Base-by-base conservation (phyloP, 1,284 basidiomycete genomes). In the Ustilago shanxiensis region DNA sequence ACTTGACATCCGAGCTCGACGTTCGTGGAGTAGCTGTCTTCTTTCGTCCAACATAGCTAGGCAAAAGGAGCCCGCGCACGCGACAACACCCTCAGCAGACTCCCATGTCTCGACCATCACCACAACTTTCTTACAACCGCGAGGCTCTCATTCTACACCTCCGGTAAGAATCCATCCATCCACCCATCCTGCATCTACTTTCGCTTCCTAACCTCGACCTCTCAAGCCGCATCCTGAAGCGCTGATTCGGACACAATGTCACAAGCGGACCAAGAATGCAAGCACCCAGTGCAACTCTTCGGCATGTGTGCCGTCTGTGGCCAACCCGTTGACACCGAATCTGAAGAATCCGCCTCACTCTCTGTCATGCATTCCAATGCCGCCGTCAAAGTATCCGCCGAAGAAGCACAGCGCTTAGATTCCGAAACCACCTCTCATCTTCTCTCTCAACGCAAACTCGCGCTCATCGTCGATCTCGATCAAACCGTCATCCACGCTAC, bases 401-500 rank as follows among this genome's bases (percentile, higher is more conserved):
- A 81, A 55, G 95, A 97, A 87, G 95, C 95, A 0, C 91, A 93
- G 81, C 90, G 93, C 24, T 91, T 98, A 73, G 95, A 97, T 83
- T 89, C 89, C 33, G 92, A 95, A 82, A 92, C 92, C 6, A 92
- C 93, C 2, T 88, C 91, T 3, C 90, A 91, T 70, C 90, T 99
- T 29, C 89, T 95, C 77, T 89, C 90, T 56, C 88, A 91, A 16
- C 90, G 91, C 66, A 95, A 92, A 83, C 90, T 99, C 24, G 94
- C 94, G 13, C 91, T 99, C 72, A 98, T 99, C 81, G 96, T 99
- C 80, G 96, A 99, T 88, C 90, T 99, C 45, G 96, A 99, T 88
- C 96, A 99, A 87, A 99, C 96, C 8, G 95, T 99, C 84, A 95
- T 99, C 10, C 96, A 99, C 85, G 96, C 97, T 11, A 98, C 96